phyloP scores from a whole-genome alignment of 2,329 filamentous ascomycete genomes.

The Cadophora malorum region DNA sequence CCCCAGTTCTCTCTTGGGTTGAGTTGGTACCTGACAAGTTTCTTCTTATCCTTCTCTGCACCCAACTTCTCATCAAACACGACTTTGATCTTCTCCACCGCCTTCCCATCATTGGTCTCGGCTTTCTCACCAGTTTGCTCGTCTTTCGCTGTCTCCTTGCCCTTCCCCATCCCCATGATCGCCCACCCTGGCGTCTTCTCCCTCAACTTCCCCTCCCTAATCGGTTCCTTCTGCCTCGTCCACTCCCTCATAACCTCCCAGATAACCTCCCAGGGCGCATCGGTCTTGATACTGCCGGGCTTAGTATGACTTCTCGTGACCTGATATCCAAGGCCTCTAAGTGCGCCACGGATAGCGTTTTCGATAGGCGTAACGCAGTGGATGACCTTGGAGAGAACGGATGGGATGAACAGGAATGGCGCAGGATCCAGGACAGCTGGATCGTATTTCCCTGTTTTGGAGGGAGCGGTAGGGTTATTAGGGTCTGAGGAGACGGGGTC shows the following conservation, averaged over 20 bases:
- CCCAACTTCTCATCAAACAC: constrained; percentile 84
- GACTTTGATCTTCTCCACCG: constrained; percentile 49
- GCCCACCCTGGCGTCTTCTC: constrained; percentile 73
- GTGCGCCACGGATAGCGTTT: constrained; percentile 78
- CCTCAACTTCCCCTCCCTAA: constrained; percentile 75
- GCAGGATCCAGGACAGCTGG: constrained; percentile 72
- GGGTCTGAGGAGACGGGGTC: constrained; percentile 28
- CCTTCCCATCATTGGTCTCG: constrained; percentile 41
- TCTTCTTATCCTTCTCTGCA: constrained; percentile 68
- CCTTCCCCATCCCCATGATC: constrained; percentile 59
- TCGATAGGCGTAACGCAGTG: constrained; percentile 83
- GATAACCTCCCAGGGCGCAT: constrained; percentile 87
- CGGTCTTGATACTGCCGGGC: constrained; percentile 88
- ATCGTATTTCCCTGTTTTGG: constrained; percentile 54
- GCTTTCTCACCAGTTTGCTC: constrained; percentile 26
- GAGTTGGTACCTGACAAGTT: constrained; percentile 83
- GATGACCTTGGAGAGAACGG: constrained; percentile 74
- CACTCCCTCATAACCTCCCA: constrained; percentile 96
- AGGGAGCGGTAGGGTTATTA: constrained; percentile 46
- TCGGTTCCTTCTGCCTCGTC: constrained; percentile 79
- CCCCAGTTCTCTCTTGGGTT: constrained; percentile 96
- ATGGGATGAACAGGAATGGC: constrained; percentile 88
- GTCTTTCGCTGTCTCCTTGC: constrained; percentile 41
- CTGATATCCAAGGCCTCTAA: constrained; percentile 80
- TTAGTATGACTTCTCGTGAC: constrained; percentile 89